phyloP scores from a whole-genome alignment of 139 green algal species.

The Chlorella vulgaris region DNA sequence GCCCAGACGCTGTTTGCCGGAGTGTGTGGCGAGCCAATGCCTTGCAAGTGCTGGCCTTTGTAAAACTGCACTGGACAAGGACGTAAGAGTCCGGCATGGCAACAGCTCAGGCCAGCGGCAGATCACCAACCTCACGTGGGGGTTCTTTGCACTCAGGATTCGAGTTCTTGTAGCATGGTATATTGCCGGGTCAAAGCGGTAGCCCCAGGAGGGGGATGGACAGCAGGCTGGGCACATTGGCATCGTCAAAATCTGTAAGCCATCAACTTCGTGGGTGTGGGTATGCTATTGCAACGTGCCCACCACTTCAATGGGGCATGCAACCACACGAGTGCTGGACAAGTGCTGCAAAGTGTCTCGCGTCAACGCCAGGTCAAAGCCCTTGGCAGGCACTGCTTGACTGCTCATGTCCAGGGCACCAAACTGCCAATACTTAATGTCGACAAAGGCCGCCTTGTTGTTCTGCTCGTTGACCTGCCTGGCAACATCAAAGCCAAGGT shows the following conservation, averaged over 20 bases:
- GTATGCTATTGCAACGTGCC: too few relatives aligned
- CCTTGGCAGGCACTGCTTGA: too few relatives aligned
- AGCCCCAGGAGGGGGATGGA: conserved; percentile 68
- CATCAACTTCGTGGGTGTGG: too few relatives aligned
- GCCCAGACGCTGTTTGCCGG: conserved; percentile 51
- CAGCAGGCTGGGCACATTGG: conserved; percentile 70
- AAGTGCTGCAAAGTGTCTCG: too few relatives aligned
- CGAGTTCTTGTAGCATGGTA: conserved; percentile 44
- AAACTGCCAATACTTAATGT: too few relatives aligned
- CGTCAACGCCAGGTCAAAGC: too few relatives aligned
- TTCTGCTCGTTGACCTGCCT: too few relatives aligned
- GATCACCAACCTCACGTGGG: conserved; percentile 45
- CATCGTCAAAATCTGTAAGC: conserved; percentile 62
- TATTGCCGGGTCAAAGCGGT: conserved; percentile 43
- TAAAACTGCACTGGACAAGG: conserved; percentile 39
- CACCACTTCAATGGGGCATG: too few relatives aligned
- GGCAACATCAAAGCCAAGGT: too few relatives aligned
- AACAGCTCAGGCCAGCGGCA: background rate
- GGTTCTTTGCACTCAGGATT: conserved; percentile 37
- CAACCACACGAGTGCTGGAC: too few relatives aligned
- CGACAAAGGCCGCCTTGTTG: too few relatives aligned
- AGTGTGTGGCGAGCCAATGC: conserved; percentile 65
- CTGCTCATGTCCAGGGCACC: too few relatives aligned
- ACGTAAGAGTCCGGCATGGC: background rate
- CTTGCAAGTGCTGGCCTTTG: conserved; percentile 40